These are phyloP conservation scores for Gloeostereum incarnatum DNA, from an alignment of 768 basidiomycete species.

Conservation along the genomic window DNA sequence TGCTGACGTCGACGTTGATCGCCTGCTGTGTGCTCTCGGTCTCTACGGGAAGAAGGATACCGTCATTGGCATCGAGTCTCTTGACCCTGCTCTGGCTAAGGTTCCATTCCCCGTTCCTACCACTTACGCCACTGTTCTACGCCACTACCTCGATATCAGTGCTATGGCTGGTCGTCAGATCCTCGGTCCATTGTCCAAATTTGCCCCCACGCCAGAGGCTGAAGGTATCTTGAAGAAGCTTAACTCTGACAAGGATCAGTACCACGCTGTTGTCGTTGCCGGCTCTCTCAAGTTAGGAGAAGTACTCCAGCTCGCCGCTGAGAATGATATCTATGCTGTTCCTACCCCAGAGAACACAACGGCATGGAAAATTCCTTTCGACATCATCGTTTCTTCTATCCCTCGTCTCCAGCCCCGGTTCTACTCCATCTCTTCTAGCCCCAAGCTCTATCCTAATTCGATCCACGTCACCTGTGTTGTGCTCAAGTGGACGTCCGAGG, in stretches of 20 bases:
- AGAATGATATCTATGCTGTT: constrained; percentile 50
- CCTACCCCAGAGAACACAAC: constrained; percentile 75
- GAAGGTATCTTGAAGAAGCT: constrained; percentile 65
- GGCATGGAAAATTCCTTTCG: constrained; percentile 89
- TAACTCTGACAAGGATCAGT: constrained; percentile 83
- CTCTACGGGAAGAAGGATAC: constrained; percentile 72
- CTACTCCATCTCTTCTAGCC: constrained; percentile 97
- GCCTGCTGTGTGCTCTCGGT: constrained; percentile 80
- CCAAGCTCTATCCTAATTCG: constrained; percentile 79
- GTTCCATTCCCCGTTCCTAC: constrained; percentile 98
- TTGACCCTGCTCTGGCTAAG: constrained; percentile 95
- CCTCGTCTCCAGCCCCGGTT: constrained; percentile 94
- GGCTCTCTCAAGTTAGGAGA: constrained; percentile 91
- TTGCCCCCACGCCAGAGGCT: constrained; percentile 75
- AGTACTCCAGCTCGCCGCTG: constrained; percentile 84
- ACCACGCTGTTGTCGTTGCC: constrained; percentile 63
- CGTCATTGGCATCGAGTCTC: constrained; percentile 89
- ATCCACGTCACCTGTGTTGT: constrained; percentile 96
- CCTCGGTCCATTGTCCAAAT: constrained; percentile 79
- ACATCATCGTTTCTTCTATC: constrained; percentile 89
- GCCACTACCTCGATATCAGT: constrained; percentile 96
- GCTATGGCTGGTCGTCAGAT: constrained; percentile 93
- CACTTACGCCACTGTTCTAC: constrained; percentile 86
- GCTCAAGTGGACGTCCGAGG: constrained; percentile 77
- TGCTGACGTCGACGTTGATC: constrained; percentile 84